phyloP scores from a whole-genome alignment of 768 basidiomycete genomes.

The Phaeotremella skinneri region DNA sequence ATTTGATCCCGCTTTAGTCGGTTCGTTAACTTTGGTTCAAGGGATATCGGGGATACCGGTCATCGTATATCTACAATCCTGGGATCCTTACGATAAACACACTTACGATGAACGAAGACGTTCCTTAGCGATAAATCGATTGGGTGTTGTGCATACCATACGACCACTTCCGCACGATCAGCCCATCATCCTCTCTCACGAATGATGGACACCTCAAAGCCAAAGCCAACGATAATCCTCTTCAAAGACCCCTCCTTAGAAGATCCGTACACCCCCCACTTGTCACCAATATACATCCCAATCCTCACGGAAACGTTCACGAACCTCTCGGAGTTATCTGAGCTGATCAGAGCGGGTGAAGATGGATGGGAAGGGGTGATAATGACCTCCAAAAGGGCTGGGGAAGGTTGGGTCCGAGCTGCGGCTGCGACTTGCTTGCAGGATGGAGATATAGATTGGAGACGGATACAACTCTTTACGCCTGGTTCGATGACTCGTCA shows the following conservation, averaged over 20 bases:
- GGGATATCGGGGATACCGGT: not conserved
- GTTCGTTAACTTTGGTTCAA: not conserved
- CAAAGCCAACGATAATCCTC: not conserved
- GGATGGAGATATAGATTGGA: not conserved
- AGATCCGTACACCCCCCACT: not conserved
- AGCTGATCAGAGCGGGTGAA: not conserved
- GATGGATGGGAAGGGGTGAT: conserved; percentile 2
- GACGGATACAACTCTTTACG: not conserved
- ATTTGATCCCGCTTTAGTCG: not conserved
- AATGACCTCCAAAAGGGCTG: conserved; percentile 2
- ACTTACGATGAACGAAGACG: too few relatives aligned
- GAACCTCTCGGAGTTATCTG: not conserved
- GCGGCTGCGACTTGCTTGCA: too few relatives aligned
- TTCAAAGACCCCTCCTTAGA: not conserved
- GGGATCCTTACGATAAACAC: too few relatives aligned
- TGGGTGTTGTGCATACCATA: too few relatives aligned
- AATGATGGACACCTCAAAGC: not conserved
- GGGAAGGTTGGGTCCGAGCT: not conserved
- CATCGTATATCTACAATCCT: not conserved
- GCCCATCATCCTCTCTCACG: too few relatives aligned
- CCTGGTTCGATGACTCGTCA: not conserved
- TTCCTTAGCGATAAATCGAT: too few relatives aligned
- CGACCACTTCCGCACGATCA: too few relatives aligned
- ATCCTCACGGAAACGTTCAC: not conserved
- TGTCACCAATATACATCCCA: not conserved